Percentiles rank a stretch among this genome's conserved stretches.
phyloP scores from a whole-genome alignment of 345 rosid genomes.

The Toxicodendron radicans region DNA sequence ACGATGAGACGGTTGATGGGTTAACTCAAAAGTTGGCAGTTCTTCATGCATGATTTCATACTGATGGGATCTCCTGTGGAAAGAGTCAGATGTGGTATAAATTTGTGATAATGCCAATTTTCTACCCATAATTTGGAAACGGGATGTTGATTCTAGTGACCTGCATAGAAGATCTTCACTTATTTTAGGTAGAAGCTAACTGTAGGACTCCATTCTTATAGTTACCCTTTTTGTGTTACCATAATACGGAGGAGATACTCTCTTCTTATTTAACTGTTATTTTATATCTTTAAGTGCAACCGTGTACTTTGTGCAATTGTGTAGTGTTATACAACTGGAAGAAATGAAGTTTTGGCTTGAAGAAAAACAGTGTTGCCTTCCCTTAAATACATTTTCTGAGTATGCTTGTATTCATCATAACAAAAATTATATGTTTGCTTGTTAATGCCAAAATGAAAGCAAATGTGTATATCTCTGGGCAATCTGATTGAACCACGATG shows the following conservation, averaged over 20 bases:
- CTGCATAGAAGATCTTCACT: slow-evolving; percentile 11
- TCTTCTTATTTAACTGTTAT: background rate
- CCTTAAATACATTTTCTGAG: background rate
- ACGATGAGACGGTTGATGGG: slow-evolving; percentile 46
- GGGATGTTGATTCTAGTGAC: slow-evolving; percentile 11
- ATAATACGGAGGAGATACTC: background rate
- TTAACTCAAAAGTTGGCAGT: slow-evolving; percentile 57
- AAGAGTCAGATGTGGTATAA: slow-evolving; percentile 7
- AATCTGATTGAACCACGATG: too few relatives aligned
- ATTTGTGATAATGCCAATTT: background rate
- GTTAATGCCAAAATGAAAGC: too few relatives aligned
- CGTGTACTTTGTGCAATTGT: slow-evolving; percentile 10
- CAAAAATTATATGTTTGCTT: too few relatives aligned
- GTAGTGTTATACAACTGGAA: slow-evolving; percentile 8
- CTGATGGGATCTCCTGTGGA: background rate
- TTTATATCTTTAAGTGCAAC: slow-evolving; percentile 7
- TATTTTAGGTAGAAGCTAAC: slow-evolving; percentile 21
- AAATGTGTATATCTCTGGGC: too few relatives aligned
- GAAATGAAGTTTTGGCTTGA: slow-evolving; percentile 7
- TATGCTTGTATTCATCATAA: background rate
- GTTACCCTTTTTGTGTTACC: slow-evolving; percentile 8
- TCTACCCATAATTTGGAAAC: background rate
- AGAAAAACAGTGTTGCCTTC: background rate
- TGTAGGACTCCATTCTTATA: slow-evolving; percentile 12
- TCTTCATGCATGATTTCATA: slow-evolving; percentile 45